phyloP scores from a whole-genome alignment of 306 rosid species.

The Vigna nakashimae region DNA sequence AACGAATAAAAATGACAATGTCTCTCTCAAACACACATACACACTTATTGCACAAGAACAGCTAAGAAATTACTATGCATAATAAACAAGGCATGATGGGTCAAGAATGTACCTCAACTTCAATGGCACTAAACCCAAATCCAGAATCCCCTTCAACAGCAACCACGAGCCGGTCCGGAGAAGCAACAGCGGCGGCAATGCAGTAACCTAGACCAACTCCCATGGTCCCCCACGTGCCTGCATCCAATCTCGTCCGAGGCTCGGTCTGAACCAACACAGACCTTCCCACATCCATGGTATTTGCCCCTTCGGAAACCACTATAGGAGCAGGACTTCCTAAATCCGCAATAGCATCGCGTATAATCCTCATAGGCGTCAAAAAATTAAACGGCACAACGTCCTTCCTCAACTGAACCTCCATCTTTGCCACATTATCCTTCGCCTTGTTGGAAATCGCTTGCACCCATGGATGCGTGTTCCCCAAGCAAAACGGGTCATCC shows the following conservation, averaged over 20 bases:
- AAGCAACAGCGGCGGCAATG: constrained; percentile 95
- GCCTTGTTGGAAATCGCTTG: constrained; percentile 67
- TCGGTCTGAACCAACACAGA: constrained; percentile 61
- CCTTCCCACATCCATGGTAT: constrained; percentile 59
- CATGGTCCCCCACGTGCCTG: constrained; percentile 74
- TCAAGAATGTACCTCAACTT: constrained; percentile 85
- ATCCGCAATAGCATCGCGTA: constrained; percentile 51
- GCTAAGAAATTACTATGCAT: neutral
- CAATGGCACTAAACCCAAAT: constrained; percentile 93
- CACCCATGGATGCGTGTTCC: constrained; percentile 80
- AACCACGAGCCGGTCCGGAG: constrained; percentile 81
- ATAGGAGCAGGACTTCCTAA: constrained; percentile 54
- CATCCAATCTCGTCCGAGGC: constrained; percentile 65
- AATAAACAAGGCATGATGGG: neutral
- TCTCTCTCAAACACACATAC: neutral
- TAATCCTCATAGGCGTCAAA: constrained; percentile 60
- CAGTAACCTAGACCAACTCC: constrained; percentile 97
- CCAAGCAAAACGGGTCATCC: constrained; percentile 93
- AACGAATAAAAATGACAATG: neutral
- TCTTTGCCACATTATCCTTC: constrained; percentile 72
- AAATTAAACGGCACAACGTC: constrained; percentile 81
- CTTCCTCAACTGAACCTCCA: constrained; percentile 82
- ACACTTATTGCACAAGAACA: neutral
- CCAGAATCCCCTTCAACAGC: constrained; percentile 98
- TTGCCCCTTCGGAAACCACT: constrained; percentile 57